phyloP scores from a whole-genome alignment of 352 stramenopile species.

The Globisporangium cederbergense region DNA sequence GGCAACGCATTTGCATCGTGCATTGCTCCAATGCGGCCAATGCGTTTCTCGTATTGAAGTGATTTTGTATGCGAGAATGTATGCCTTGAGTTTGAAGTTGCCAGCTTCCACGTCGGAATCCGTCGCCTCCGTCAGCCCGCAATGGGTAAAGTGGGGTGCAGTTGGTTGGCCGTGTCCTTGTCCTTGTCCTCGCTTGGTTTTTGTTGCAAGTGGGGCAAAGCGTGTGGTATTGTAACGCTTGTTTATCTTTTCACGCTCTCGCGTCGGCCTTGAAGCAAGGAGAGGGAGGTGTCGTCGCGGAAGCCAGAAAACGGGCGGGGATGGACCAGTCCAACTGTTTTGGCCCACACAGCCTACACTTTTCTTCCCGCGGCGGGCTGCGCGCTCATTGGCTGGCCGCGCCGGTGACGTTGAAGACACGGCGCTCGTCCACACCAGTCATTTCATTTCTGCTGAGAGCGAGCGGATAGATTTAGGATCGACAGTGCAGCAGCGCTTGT shows the following conservation, averaged over 20 bases:
- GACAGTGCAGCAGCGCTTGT: neutral
- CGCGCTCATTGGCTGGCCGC: neutral
- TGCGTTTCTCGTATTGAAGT: neutral
- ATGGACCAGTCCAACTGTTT: neutral
- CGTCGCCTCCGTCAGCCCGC: no score
- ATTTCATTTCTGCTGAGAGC: neutral
- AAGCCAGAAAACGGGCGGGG: neutral
- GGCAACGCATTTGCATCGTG: neutral
- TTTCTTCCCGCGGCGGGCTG: neutral
- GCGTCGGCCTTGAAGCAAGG: neutral
- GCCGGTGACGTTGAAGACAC: slow-evolving; percentile 1
- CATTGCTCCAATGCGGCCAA: neutral
- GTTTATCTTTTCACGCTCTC: neutral
- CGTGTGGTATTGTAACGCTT: neutral
- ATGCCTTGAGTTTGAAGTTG: neutral
- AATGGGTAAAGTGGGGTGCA: neutral
- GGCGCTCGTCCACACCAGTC: slow-evolving; percentile 3
- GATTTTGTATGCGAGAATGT: neutral
- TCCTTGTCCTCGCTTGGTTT: neutral
- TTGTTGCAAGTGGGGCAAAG: neutral
- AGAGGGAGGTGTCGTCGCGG: neutral
- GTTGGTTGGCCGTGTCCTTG: neutral
- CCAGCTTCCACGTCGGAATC: neutral
- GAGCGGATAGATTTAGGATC: neutral
- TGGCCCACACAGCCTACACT: neutral